Percentiles rank a stretch among this genome's conserved stretches.
Evolutionary conservation across 2,329 filamentous ascomycete genomes (phyloP).

Genomic region (Diaporthe velutina): DNA sequence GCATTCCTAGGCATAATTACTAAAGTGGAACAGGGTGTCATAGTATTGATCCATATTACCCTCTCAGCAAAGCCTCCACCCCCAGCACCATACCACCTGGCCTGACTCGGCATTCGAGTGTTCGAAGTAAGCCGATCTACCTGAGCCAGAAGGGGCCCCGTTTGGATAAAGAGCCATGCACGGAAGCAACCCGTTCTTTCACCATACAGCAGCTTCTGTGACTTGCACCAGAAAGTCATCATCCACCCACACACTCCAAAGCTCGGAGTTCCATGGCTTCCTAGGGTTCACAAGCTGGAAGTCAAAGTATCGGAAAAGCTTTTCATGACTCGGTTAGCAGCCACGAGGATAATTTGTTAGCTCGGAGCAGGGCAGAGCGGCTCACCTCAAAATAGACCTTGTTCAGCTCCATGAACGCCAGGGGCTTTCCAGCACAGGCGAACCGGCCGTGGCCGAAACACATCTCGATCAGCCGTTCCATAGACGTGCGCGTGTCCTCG

Average conservation of each 20-base stretch:
- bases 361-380: neutral
- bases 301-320: constrained; percentile 38
- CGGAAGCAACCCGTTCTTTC: neutral
- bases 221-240: constrained; percentile 13
- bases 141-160: neutral
- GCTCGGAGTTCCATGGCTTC: constrained; percentile 13
- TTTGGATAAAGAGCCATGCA: neutral
- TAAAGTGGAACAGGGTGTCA: neutral
- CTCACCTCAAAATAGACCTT: constrained; percentile 56
- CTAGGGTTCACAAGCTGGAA: constrained; percentile 32
- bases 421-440: constrained; percentile 57
- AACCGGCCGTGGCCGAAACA: constrained; percentile 56
- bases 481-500: constrained; percentile 45
- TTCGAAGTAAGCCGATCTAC: neutral
- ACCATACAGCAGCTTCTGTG: neutral
- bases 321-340: neutral
- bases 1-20: neutral
- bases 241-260: constrained; percentile 25
- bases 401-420: constrained; percentile 58
- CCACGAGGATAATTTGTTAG: neutral
- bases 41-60: neutral
- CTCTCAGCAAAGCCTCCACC: neutral
- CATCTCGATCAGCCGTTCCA: constrained; percentile 51
- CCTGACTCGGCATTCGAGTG: neutral
- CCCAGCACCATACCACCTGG: neutral